Evolutionary conservation across 208 protist genomes (phyloP).

Genomic region (Novymonas esmeraldas): DNA sequence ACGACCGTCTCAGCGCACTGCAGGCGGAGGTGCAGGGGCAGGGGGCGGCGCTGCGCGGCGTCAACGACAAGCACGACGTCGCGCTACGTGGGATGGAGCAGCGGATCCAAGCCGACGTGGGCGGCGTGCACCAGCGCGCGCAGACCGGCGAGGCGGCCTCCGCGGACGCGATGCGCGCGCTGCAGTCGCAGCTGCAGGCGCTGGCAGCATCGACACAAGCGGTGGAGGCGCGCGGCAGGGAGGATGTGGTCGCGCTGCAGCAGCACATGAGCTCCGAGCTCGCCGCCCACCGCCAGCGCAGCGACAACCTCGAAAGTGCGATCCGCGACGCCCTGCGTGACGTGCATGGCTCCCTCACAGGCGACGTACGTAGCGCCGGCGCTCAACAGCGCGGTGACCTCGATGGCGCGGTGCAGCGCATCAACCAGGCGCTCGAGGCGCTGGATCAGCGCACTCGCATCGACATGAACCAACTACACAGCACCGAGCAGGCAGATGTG

Average conservation of each 20-base stretch:
- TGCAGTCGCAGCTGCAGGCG: slow-evolving; percentile 56
- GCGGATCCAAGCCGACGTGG: slow-evolving; percentile 61
- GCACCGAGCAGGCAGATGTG: slow-evolving; percentile 49
- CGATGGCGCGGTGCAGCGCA: slow-evolving; percentile 37
- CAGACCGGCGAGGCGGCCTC: slow-evolving; percentile 51
- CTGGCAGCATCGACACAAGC: slow-evolving; percentile 45
- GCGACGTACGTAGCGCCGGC: slow-evolving; percentile 43
- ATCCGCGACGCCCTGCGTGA: slow-evolving; percentile 65
- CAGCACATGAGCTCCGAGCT: slow-evolving; percentile 53
- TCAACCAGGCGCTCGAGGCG: slow-evolving; percentile 45
- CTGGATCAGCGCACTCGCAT: slow-evolving; percentile 62
- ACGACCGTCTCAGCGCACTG: slow-evolving; percentile 51
- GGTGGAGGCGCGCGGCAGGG: slow-evolving; percentile 51
- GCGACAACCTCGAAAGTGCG: slow-evolving; percentile 50
- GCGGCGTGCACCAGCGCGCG: slow-evolving; percentile 52
- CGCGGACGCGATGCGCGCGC: slow-evolving; percentile 43
- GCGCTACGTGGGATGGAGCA: slow-evolving; percentile 60
- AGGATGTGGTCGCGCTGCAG: slow-evolving; percentile 58
- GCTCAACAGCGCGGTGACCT: slow-evolving; percentile 32
- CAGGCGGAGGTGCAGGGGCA: slow-evolving; percentile 63
- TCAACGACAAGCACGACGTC: slow-evolving; percentile 57
- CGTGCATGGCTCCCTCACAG: slow-evolving; percentile 49
- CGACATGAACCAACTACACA: slow-evolving; percentile 54
- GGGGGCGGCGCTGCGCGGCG: slow-evolving; percentile 38
- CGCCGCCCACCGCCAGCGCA: slow-evolving; percentile 43